Conservation (phyloP, 2,329 filamentous ascomycete genomes). For the Sporothrix phasma region DNA sequence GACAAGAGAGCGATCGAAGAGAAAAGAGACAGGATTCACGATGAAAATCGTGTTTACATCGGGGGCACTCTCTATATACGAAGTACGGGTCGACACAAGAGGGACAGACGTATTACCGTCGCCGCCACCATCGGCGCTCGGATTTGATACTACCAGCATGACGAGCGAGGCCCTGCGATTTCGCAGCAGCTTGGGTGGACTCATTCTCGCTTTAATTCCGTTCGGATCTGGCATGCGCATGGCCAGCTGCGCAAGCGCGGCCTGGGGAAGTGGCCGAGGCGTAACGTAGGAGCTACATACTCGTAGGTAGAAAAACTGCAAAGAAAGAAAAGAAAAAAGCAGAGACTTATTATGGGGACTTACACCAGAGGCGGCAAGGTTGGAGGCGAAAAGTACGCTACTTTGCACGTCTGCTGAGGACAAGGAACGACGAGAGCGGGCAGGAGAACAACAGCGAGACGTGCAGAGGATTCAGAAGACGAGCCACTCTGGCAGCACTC, state of each 20-base stretch:
- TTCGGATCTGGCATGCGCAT: conserved; percentile 8
- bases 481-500: not conserved
- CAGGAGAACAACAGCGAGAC: not conserved
- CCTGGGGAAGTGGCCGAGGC: conserved; percentile 13
- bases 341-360: not conserved
- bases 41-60: conserved; percentile 4
- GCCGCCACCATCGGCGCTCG: conserved; percentile 13
- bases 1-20: not conserved
- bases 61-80: conserved; percentile 2
- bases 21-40: not conserved
- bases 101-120: not conserved
- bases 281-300: not conserved
- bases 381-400: conserved; percentile 11
- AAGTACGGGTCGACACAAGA: not conserved
- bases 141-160: not conserved
- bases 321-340: not conserved
- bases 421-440: not conserved
- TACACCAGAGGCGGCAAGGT: conserved; percentile 5
- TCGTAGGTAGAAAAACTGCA: not conserved
- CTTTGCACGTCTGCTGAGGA: not conserved
- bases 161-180: conserved; percentile 4
- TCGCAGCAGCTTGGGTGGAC: conserved; percentile 7
- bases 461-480: not conserved
- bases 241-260: conserved; percentile 3
- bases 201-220: not conserved